Base-by-base conservation (phyloP, 306 rosid species). In the Hylodesmum podocarpum region DNA sequence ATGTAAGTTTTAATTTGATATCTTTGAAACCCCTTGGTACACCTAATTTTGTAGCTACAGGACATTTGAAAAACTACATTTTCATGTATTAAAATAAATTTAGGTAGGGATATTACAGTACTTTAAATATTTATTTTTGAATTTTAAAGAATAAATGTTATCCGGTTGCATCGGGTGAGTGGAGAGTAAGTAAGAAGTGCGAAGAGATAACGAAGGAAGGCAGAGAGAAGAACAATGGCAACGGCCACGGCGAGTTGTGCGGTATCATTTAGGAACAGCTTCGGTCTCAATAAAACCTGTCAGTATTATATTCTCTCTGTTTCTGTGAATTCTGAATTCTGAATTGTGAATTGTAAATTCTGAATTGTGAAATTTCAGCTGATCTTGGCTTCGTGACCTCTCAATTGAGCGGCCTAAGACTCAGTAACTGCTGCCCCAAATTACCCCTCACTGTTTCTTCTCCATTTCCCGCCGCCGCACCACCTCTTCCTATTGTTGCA, bases 371-470 rank as follows among this genome's bases (percentile, higher is more conserved):
- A 25, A 55, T 68, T 78, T 69, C 77, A 70, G 70, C 91, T 11
- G 91, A 88, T 37, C 69, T 92, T 49, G 88, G 91, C 15, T 92
- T 89, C 77, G 63, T 90, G 27, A 70, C 76, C 62, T 92, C 97
- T 4, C 93, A 90, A 68, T 81, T 95, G 79, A 58, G 79, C 11
- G 98, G 98, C 81, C 31, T 91, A 87, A 87, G 66, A 85, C 78
- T 93, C 88, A 88, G 72, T 84, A 82, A 90, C 82, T 85, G 91
- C 3, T 36, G 47, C 82, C 76, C 59, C 27, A 66, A 72, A 64
- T 57, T 64, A 4, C 81, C 86, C 36, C 5, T 74, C 1, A 34
- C 65, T 53, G 33, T 81, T 57, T 65, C 89, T 31, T 71, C 84
- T 0, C 5, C 12, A 7, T 0, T 66, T 66, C 44, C 8, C n/a